These are phyloP conservation scores for Teratosphaeria gauchensis DNA, from an alignment of 2,329 filamentous ascomycete genomes.

Conservation along the genomic window DNA sequence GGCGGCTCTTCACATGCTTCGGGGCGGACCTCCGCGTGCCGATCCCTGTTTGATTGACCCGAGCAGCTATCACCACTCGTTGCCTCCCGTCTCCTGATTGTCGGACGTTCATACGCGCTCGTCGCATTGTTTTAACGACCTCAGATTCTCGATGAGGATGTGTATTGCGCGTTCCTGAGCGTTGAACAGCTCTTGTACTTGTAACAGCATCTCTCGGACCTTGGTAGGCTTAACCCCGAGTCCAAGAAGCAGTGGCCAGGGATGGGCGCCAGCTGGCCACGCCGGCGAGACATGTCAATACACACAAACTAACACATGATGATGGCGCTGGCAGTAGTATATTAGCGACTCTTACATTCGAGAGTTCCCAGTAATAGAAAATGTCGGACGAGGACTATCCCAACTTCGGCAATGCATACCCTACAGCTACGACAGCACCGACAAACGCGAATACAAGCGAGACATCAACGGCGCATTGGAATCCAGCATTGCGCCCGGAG, in stretches of 20 bases:
- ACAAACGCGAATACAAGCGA: not conserved
- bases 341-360: not conserved
- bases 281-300: not conserved
- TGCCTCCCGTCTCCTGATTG: not conserved
- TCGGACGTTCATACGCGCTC: not conserved
- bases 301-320: conserved; percentile 7
- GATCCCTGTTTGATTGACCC: not conserved
- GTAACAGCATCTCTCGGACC: not conserved
- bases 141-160: not conserved
- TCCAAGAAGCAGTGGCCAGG: not conserved
- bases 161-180: not conserved
- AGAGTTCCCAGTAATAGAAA: not conserved
- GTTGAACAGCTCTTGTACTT: not conserved
- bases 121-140: too few species aligned
- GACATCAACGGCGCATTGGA: conserved; percentile 36
- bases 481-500: conserved; percentile 42
- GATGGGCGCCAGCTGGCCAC: not conserved
- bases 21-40: not conserved
- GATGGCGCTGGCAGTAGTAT: conserved; percentile 1
- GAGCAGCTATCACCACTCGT: not conserved
- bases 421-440: conserved; percentile 5
- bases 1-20: not conserved
- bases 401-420: conserved; percentile 32
- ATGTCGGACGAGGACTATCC: conserved; percentile 23
- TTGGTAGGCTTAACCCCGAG: not conserved